Percentiles rank a stretch among this genome's conserved stretches.
These are phyloP conservation scores for Magnaporthales sp. DNA, from an alignment of 2,329 filamentous ascomycete genomes.

Conservation along the genomic window DNA sequence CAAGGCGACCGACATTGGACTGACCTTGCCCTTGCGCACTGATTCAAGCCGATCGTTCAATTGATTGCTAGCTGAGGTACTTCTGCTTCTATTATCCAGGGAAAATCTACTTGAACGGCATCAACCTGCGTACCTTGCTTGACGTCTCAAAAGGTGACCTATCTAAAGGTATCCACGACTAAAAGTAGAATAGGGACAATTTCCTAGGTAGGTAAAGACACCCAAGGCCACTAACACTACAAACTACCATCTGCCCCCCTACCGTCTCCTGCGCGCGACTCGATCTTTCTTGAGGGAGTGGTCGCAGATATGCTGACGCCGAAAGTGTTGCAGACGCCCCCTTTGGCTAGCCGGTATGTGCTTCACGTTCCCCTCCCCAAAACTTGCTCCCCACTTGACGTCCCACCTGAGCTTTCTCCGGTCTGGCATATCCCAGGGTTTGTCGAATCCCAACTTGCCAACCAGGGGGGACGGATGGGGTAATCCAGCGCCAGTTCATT, in stretches of 20 bases:
- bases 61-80: neutral
- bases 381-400: constrained; percentile 7
- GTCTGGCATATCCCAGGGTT: constrained; percentile 3
- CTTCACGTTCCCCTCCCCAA: constrained; percentile 4
- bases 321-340: constrained; percentile 19
- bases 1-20: neutral
- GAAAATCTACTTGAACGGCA: neutral
- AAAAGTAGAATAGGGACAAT: neutral
- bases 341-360: constrained; percentile 10
- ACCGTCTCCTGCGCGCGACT: neutral
- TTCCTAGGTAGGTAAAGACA: neutral
- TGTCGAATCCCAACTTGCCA: neutral
- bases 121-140: neutral
- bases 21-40: neutral
- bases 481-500: neutral
- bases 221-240: neutral
- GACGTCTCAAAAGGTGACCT: neutral
- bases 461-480: neutral
- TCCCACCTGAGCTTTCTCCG: constrained; percentile 3
- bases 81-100: neutral
- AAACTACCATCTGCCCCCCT: neutral
- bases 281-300: constrained; percentile 1
- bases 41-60: neutral
- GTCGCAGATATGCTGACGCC: constrained; percentile 15
- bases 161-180: neutral